phyloP scores from a whole-genome alignment of 441 rosid genomes.

The Brassica hybrid region DNA sequence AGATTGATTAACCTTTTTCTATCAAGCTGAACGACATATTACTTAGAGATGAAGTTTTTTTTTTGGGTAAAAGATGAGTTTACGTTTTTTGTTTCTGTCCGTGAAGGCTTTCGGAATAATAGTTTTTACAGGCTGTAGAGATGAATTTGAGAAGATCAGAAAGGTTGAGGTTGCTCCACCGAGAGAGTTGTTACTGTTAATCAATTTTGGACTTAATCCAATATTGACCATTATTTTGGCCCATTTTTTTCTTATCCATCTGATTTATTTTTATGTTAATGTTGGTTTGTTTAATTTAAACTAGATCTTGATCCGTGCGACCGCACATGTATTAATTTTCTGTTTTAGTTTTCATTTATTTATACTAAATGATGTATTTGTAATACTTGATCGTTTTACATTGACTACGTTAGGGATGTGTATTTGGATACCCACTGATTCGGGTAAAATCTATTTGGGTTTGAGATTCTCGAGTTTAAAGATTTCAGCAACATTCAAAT shows the following conservation, averaged over 20 bases:
- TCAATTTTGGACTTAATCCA: background rate
- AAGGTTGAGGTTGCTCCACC: background rate
- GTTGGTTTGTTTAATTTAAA: background rate
- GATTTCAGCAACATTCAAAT: too few species aligned
- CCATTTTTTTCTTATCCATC: background rate
- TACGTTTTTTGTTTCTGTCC: background rate
- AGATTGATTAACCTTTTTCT: too few species aligned
- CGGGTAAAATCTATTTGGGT: too few species aligned
- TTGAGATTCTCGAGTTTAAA: too few species aligned
- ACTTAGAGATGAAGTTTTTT: background rate
- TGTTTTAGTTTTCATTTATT: too few species aligned
- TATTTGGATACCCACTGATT: too few species aligned
- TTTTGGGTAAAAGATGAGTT: background rate
- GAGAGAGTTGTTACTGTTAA: background rate
- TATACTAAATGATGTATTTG: too few species aligned
- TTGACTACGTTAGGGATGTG: too few species aligned
- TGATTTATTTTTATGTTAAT: background rate
- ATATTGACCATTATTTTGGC: background rate
- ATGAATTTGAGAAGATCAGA: background rate
- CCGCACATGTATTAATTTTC: too few species aligned
- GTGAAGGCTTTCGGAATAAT: background rate
- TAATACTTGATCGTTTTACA: too few species aligned
- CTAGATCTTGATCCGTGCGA: too few species aligned
- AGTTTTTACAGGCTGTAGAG: background rate
- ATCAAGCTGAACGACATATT: too few species aligned